Conservation (phyloP, 148 eudicot species). For the Diospyros kaki region DNA sequence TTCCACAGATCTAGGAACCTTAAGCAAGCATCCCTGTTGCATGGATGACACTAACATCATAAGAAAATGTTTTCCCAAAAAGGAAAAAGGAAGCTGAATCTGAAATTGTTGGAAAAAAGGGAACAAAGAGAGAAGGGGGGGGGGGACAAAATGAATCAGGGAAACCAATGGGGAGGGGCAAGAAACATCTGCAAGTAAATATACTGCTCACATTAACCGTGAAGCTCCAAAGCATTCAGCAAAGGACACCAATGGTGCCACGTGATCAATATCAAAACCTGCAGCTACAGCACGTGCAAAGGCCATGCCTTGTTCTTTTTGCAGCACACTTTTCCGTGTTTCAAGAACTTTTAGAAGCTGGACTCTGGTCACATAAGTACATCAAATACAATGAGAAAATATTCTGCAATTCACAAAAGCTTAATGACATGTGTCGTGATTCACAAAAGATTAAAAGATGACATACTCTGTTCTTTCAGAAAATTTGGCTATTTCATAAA, state of each 20-base stretch:
- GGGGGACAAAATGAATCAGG: neutral
- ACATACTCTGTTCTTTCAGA: neutral
- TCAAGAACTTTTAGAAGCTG: slow-evolving; percentile 83
- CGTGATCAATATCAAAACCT: slow-evolving; percentile 71
- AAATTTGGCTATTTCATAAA: neutral
- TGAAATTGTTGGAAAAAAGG: neutral
- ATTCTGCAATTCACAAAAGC: neutral
- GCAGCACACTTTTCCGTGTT: slow-evolving; percentile 76
- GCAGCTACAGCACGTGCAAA: slow-evolving; percentile 99
- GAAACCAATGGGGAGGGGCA: neutral
- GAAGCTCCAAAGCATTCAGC: slow-evolving; percentile 91
- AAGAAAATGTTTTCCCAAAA: neutral
- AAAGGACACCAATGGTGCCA: slow-evolving; percentile 58
- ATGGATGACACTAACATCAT: slow-evolving; percentile 10
- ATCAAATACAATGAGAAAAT: slow-evolving; percentile 13
- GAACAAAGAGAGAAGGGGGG: neutral
- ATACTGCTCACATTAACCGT: slow-evolving; percentile 71
- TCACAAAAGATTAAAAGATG: neutral
- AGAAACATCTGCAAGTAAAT: neutral
- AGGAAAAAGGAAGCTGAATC: no score
- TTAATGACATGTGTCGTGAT: neutral
- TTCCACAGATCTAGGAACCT: slow-evolving; percentile 84
- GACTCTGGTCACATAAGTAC: slow-evolving; percentile 46
- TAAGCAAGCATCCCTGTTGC: slow-evolving; percentile 74
- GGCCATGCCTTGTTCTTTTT: slow-evolving; percentile 98